Conservation (phyloP, 768 basidiomycete genomes). For the Leccinum boreale region DNA sequence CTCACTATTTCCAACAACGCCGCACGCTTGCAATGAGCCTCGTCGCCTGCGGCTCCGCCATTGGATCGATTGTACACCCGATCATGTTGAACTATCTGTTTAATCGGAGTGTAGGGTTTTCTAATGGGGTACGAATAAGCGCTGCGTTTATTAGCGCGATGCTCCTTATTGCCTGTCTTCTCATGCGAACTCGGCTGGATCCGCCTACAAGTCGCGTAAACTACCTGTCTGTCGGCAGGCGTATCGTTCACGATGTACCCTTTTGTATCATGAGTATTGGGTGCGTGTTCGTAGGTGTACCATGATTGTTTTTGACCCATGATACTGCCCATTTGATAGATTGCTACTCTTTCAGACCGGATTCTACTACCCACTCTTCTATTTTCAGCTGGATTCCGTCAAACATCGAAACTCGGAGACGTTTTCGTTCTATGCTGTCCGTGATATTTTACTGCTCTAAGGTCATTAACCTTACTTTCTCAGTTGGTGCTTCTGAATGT, state of each 20-base stretch:
- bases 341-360: slow-evolving; percentile 33
- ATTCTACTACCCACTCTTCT: slow-evolving; percentile 40
- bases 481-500: slow-evolving; percentile 53
- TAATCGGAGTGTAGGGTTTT: background rate
- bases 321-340: background rate
- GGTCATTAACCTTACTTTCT: background rate
- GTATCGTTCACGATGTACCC: background rate
- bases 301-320: background rate
- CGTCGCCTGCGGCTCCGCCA: slow-evolving; percentile 36
- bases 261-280: background rate
- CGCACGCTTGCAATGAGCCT: slow-evolving; percentile 44
- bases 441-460: background rate
- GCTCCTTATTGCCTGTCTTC: slow-evolving; percentile 1
- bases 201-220: background rate
- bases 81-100: slow-evolving; percentile 28
- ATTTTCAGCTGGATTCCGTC: background rate
- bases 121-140: background rate
- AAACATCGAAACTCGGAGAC: background rate
- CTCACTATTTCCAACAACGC: slow-evolving; percentile 16
- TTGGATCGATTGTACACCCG: slow-evolving; percentile 7
- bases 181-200: background rate
- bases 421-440: slow-evolving; percentile 54
- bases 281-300: background rate
- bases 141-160: background rate
- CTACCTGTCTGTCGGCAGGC: background rate